Percentiles rank a stretch among this genome's conserved stretches.
phyloP scores from a whole-genome alignment of 441 rosid species.

The Adansonia rubrostipa region DNA sequence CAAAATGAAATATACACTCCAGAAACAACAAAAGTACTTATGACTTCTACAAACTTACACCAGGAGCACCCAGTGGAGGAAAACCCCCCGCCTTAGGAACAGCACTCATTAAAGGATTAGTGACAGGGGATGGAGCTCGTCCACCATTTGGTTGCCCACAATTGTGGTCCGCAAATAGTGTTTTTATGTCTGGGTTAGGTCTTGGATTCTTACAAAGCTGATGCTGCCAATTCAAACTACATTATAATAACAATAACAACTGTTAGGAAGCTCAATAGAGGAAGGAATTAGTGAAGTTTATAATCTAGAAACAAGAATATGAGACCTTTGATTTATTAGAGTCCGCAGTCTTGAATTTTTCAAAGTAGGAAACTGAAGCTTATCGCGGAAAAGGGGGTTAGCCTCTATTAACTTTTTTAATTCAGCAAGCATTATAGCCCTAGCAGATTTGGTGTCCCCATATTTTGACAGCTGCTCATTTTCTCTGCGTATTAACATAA shows the following conservation, averaged over 20 bases:
- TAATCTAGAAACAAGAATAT: conserved; percentile 20
- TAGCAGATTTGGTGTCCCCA: conserved; percentile 79
- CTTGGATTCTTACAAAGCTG: conserved; percentile 84
- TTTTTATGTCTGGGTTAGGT: conserved; percentile 79
- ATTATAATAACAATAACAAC: conserved; percentile 26
- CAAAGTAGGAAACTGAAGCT: conserved; percentile 77
- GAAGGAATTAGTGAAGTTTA: background rate
- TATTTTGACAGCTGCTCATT: conserved; percentile 80
- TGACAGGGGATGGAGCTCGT: conserved; percentile 73
- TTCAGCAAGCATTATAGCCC: conserved; percentile 76
- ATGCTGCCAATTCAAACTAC: conserved; percentile 90
- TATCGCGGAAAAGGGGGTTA: conserved; percentile 82
- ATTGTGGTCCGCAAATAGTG: conserved; percentile 73
- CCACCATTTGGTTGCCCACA: conserved; percentile 78
- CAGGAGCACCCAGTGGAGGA: conserved; percentile 63
- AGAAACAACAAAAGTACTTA: conserved; percentile 18
- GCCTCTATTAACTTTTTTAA: conserved; percentile 83
- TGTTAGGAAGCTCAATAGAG: conserved; percentile 3
- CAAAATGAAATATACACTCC: conserved; percentile 18
- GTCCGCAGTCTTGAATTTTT: conserved; percentile 78
- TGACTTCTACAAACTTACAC: conserved; percentile 50
- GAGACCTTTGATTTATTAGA: conserved; percentile 77
- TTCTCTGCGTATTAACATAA: conserved; percentile 51
- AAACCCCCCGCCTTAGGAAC: conserved; percentile 67
- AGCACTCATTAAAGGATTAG: conserved; percentile 68